A percentile compares a stretch with the other conserved stretches of the same genome.
Conservation (phyloP, 2,329 filamentous ascomycete species). For the Fusarium sp. region DNA sequence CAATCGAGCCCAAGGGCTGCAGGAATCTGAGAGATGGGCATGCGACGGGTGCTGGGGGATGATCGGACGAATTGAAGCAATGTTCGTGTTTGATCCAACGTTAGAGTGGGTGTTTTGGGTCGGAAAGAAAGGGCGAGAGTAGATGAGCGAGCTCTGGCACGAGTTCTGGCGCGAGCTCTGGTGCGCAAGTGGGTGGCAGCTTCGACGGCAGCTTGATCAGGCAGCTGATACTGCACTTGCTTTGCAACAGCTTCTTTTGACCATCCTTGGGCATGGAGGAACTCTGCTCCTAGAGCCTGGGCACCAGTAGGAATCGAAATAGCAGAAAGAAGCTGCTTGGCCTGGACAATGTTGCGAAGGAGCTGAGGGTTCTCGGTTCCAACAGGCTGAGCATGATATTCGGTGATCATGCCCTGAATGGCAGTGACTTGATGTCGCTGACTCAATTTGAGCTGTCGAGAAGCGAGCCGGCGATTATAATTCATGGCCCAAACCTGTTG, state of each 20-base stretch:
- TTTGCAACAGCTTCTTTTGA: neutral
- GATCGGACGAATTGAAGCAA: slow-evolving; percentile 25
- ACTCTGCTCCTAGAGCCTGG: neutral
- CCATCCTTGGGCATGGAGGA: neutral
- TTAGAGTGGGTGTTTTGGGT: neutral
- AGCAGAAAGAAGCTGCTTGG: slow-evolving; percentile 7
- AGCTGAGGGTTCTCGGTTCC: neutral
- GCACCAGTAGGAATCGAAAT: neutral
- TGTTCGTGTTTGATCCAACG: neutral
- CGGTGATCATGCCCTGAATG: neutral
- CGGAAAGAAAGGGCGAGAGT: neutral
- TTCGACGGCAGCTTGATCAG: neutral
- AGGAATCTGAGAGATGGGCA: slow-evolving; percentile 10
- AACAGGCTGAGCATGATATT: neutral
- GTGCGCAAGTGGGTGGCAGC: neutral
- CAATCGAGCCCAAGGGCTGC: slow-evolving; percentile 12
- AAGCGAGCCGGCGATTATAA: neutral
- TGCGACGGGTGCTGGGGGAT: slow-evolving; percentile 19
- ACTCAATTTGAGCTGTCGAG: neutral
- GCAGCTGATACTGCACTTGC: neutral
- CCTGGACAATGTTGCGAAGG: neutral
- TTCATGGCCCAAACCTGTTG: neutral
- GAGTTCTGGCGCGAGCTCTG: neutral
- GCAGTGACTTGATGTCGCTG: neutral
- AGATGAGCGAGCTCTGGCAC: neutral